Evolutionary conservation across 164 flowering plant species (phyloP).

Genomic region (Aristolochia californica): DNA sequence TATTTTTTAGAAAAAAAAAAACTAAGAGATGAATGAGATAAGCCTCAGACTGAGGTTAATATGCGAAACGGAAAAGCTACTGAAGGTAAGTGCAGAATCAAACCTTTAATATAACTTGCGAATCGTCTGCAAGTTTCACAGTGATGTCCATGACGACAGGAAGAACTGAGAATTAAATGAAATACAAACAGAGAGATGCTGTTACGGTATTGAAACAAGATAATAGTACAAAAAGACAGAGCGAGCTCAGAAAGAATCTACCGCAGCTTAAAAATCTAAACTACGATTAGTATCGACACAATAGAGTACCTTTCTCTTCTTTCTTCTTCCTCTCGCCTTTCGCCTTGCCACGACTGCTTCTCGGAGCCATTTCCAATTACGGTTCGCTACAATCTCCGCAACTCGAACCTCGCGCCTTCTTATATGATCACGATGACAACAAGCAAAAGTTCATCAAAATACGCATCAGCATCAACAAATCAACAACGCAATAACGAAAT

Average conservation of each 20-base stretch:
- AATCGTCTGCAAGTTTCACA: slow-evolving; percentile 77
- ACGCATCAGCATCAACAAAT: not conserved
- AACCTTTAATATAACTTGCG: slow-evolving; percentile 71
- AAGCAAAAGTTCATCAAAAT: not conserved
- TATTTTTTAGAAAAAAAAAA: not conserved
- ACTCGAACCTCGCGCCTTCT: slow-evolving; percentile 10
- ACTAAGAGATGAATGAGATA: too few relatives aligned
- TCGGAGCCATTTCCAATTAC: slow-evolving; percentile 66
- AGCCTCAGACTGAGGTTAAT: not conserved
- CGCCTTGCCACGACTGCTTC: slow-evolving; percentile 62
- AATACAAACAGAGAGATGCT: not conserved
- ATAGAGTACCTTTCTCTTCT: slow-evolving; percentile 73
- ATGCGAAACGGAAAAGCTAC: not conserved
- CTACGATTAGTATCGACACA: not conserved
- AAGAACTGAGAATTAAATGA: slow-evolving; percentile 41
- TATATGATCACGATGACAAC: not conserved
- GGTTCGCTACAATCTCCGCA: not conserved
- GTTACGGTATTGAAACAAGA: not conserved
- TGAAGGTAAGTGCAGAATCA: slow-evolving; percentile 1
- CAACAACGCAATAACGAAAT: not conserved
- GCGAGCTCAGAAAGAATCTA: too few relatives aligned
- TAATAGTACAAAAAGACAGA: not conserved
- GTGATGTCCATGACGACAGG: slow-evolving; percentile 82
- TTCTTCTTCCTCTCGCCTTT: slow-evolving; percentile 95
- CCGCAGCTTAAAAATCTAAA: not conserved